Conservation (phyloP, 2,329 filamentous ascomycete genomes). For the Fusarium abutilonis region DNA sequence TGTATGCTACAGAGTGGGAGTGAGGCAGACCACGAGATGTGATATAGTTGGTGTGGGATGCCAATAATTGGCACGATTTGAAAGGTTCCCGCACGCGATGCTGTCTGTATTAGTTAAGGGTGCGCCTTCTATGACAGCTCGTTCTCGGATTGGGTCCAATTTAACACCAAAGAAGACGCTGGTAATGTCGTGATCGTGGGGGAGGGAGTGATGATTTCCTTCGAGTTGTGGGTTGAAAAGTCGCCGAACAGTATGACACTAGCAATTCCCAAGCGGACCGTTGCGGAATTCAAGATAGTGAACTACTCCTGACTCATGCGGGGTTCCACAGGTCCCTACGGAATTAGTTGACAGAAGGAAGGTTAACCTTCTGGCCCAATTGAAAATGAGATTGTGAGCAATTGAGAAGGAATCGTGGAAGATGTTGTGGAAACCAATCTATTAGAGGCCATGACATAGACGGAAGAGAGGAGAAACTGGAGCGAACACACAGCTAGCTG, state of each 20-base stretch:
- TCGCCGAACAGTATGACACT: constrained; percentile 22
- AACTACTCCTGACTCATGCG: constrained; percentile 33
- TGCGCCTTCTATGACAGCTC: constrained; percentile 3
- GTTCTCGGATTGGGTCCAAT: constrained; percentile 22
- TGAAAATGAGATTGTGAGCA: constrained; percentile 4
- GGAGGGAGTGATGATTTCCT: constrained; percentile 36
- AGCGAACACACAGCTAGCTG: too few relatives aligned
- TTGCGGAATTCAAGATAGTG: constrained; percentile 19
- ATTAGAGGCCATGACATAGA: too few relatives aligned
- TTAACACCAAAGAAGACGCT: constrained; percentile 24
- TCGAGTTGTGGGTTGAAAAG: constrained; percentile 39
- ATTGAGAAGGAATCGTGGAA: too few relatives aligned
- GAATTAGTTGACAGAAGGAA: constrained; percentile 1
- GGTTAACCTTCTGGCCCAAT: not conserved
- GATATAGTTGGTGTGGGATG: constrained; percentile 13
- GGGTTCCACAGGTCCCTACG: constrained; percentile 26
- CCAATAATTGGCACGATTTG: constrained; percentile 10
- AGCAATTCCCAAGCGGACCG: constrained; percentile 14
- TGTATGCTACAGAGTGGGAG: constrained; percentile 13
- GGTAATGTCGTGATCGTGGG: constrained; percentile 43
- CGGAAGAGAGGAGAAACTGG: too few relatives aligned
- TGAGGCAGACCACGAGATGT: constrained; percentile 10
- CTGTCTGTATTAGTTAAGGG: constrained; percentile 1
- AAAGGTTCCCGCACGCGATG: constrained; percentile 1
- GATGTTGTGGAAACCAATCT: not conserved